phyloP scores from a whole-genome alignment of 2,329 filamentous ascomycete species.

The Simplicillium sp. region DNA sequence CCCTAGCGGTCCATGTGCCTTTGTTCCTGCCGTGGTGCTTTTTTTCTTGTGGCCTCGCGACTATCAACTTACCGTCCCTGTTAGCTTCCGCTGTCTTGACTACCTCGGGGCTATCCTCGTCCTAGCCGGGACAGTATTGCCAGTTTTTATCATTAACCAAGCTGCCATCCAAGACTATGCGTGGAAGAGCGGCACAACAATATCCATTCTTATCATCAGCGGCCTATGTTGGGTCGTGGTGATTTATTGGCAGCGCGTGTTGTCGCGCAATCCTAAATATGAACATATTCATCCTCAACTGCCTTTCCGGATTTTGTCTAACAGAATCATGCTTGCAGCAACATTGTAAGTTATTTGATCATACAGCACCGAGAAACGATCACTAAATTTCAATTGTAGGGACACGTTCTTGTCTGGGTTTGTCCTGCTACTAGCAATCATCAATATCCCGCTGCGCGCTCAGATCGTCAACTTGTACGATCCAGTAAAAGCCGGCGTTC shows the following conservation, averaged over 20 bases:
- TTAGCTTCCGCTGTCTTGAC: slow-evolving; percentile 4
- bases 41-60: slow-evolving; percentile 6
- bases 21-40: slow-evolving; percentile 2
- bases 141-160: slow-evolving; percentile 14
- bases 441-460: slow-evolving; percentile 13
- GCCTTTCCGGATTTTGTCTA: slow-evolving; percentile 10
- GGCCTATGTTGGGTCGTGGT: slow-evolving; percentile 11
- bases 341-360: slow-evolving; percentile 5
- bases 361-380: not conserved
- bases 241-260: slow-evolving; percentile 10
- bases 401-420: slow-evolving; percentile 12
- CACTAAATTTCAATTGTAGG: slow-evolving; percentile 1
- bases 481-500: slow-evolving; percentile 12
- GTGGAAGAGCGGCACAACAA: slow-evolving; percentile 11
- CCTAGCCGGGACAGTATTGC: slow-evolving; percentile 10
- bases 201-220: slow-evolving; percentile 8
- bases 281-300: slow-evolving; percentile 9
- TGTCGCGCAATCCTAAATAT: slow-evolving; percentile 6
- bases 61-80: slow-evolving; percentile 5
- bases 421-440: slow-evolving; percentile 10
- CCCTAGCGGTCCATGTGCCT: slow-evolving; percentile 4
- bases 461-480: slow-evolving; percentile 13
- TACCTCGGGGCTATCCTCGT: slow-evolving; percentile 8
- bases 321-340: slow-evolving; percentile 10
- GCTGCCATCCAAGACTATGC: slow-evolving; percentile 11